Base-by-base conservation (phyloP, 2,329 filamentous ascomycete genomes). In the Aspergillus terreus region DNA sequence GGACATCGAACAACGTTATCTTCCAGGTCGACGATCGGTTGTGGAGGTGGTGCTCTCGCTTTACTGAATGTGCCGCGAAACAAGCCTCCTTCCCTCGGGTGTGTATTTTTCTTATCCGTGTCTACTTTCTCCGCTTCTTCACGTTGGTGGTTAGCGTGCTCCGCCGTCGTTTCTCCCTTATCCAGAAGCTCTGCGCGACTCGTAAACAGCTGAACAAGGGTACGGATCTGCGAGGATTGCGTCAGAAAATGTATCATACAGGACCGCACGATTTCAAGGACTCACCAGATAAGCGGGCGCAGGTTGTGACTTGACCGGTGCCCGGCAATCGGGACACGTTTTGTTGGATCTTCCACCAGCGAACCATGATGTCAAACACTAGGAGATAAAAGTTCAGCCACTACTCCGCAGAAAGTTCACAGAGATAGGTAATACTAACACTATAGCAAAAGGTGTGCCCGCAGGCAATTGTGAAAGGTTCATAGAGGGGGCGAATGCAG, bases 361-460 rank as follows among this genome's bases (percentile, higher is more conserved):
- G 63, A 81, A 82, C 78, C 78, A 82, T 54, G 77, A 79, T 58
- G 76, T 77, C 41, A 82, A 71, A 60, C 82, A 83, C 80, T 83
- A 65, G 25, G 10, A 42, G 65, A 61, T 70, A 63, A 5, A 12
- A 23, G 19, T 38, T 58, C 44, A 59, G 53, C 9, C 32, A 25
- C 10, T 19, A 4, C 27, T 6, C 4, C 12, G 11, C 17, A 3
- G 6, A 23, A 17, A 12, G 7, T 12, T 27, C 36, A 41, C 19
- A 14, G 43, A 3, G n/a, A 30, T 35, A 17, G 11, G 32, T n/a
- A 7, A 46, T 27, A 70, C 78, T 67, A 58, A 83, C 81, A 42
- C 79, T 82, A 64, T 88, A 88, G 71, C 85, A 88, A 68, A 86
- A 88, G 6, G 85, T 87, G 66, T 88, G 85, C 3, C 85, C 85